Base-by-base conservation (phyloP, 2,329 filamentous ascomycete genomes). In the Arachnomyces sp. region DNA sequence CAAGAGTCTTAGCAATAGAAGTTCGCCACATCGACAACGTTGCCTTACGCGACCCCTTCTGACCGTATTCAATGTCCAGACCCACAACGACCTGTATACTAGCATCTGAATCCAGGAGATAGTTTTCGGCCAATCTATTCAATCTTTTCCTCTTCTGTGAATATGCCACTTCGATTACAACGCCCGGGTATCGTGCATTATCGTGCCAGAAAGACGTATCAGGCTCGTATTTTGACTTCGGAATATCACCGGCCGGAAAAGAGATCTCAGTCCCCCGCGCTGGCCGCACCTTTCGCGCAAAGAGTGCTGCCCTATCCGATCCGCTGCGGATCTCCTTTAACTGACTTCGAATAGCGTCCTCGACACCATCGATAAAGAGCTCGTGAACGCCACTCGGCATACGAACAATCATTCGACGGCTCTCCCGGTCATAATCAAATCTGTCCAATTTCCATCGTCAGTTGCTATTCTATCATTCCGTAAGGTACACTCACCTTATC, bases 81-180 rank as follows among this genome's bases (percentile, higher is more conserved):
- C 58, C 58, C 4, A 61, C 39, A 16, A 61, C 52, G 17, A 53
- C 53, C n/a, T 51, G 43, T 30, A 60, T 57, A 43, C 44, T 43
- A 31, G 49, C 43, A 38, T 53, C 39, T 16, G 45, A 50, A 32
- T 53, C 52, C 16, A 60, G 43, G 34, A 61, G 55, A 42, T 61
- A 59, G 43, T 55, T 51, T 28, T 60, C 56, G 2, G 56, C 58
- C 34, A 62, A 45, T 34, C 42, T 16, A 9, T 40, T 36, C 31
- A 61, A 40, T 15, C 50, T 47, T 34, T 53, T 55, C 33, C 46
- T 42, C 38, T 56, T 54, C 49, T 58, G 56, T 13, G 50, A 50
- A 46, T 59, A 55, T 14, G 56, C 52, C 14, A 60, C 54, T 42
- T 62, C 56, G 28, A 60, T 49, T 8, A 62, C 49, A 11, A 58